Base-by-base conservation (phyloP, 2,329 filamentous ascomycete species). In the Pseudogymnoascus sp. region DNA sequence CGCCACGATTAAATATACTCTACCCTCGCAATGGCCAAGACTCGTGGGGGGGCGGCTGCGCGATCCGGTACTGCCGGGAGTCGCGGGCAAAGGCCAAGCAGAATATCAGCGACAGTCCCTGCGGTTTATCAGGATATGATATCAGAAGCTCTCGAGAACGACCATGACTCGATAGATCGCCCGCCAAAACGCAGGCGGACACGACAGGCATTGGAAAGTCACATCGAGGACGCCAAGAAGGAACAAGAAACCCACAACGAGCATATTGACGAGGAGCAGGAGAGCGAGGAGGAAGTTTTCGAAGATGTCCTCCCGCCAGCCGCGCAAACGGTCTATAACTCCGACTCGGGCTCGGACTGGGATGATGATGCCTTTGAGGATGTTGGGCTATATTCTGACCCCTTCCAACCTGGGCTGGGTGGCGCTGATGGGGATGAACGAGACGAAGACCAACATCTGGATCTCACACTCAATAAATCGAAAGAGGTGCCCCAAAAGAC, bases 81-180 rank as follows among this genome's bases (percentile, higher is more conserved):
- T 17, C 44, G 12, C 27, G 12, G 41, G 41, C 41, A 33, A 58
- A 35, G 51, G 17, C 12, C 51, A 4, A 33, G 35, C 29, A 17
- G 21, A 6, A 44, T 44, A 44, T 25, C 41, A 25, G 41, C 10
- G 21, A 60, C 27, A 3, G 72, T 79, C 9, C 77, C 77, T 10
- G 73, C 74, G 60, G 72, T 80, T 1, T 79, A 78, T 65, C 73
- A 72, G 51, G 77, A 79, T 41, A 74, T 81, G 76, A 69, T 81
- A 27, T 70, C 71, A 35, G 77, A 79, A 60, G 74, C 75, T 58
- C 66, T 72, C 17, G 68, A 71, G 25, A 59, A 58, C 4, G 71
- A 75, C 39, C 65, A 71, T 13, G 65, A 69, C 58, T 68, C 69
- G 6, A 65, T 68, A 1, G 68, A 71, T 65, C 68, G 73, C 31